These are phyloP conservation scores for Prunella vulgaris DNA, from an alignment of 257 asterid genomes.

Conservation along the genomic window DNA sequence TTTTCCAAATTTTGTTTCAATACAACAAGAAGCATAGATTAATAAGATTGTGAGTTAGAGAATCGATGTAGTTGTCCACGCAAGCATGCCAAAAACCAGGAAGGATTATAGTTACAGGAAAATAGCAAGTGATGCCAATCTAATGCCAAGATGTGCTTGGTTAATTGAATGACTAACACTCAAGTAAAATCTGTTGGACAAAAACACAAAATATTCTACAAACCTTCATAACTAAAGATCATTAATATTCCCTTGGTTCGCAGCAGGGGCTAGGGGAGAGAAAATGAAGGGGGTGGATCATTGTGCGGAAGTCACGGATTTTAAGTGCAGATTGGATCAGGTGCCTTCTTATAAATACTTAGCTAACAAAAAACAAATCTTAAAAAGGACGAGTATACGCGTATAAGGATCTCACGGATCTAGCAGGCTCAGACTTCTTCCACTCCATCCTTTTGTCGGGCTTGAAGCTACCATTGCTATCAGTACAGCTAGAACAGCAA, in stretches of 20 bases:
- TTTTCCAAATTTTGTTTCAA: not conserved
- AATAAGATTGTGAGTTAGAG: not conserved
- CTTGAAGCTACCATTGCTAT: constrained; percentile 96
- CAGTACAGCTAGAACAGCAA: constrained; percentile 68
- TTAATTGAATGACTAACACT: not conserved
- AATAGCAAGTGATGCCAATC: not conserved
- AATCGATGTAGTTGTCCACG: not conserved
- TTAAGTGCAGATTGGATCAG: not conserved
- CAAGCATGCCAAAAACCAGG: constrained; percentile 13
- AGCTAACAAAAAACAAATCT: not conserved
- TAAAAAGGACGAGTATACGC: not conserved
- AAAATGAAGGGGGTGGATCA: not conserved
- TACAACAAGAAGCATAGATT: not conserved
- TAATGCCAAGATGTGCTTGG: constrained; percentile 2
- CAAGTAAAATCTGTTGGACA: not conserved
- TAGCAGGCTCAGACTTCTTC: constrained; percentile 94
- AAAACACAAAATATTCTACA: not conserved
- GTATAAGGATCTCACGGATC: constrained; percentile 71
- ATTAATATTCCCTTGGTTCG: not conserved
- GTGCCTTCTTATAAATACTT: not conserved
- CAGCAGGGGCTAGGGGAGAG: no score
- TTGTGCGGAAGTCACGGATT: not conserved
- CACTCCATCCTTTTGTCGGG: constrained; percentile 99
- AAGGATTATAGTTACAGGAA: not conserved
- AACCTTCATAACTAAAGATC: not conserved